phyloP scores from a whole-genome alignment of 2,329 filamentous ascomycete species.

The Pleoardoris graminearum region DNA sequence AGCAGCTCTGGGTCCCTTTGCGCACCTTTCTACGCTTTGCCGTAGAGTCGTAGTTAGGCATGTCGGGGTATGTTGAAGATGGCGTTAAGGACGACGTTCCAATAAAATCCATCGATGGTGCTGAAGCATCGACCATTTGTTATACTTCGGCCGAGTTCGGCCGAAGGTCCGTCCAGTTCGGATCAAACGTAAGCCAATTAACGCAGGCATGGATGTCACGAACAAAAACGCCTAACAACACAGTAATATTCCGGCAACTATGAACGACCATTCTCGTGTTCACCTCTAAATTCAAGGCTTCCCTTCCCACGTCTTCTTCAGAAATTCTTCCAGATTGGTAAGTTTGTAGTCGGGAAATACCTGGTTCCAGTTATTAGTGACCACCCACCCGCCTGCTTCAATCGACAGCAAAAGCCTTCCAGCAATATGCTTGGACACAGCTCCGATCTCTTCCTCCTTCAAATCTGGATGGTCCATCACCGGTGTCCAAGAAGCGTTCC shows the following conservation, averaged over 20 bases:
- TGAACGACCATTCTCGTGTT: too few relatives aligned
- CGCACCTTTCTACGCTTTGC: slow-evolving; percentile 15
- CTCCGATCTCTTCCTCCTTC: slow-evolving; percentile 36
- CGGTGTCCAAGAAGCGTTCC: slow-evolving; percentile 47
- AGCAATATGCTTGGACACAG: slow-evolving; percentile 41
- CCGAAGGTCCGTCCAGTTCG: not conserved
- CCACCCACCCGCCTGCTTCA: slow-evolving; percentile 45
- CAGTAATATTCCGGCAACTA: too few relatives aligned
- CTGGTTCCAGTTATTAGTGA: slow-evolving; percentile 50
- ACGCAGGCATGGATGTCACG: too few relatives aligned
- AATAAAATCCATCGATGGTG: too few relatives aligned
- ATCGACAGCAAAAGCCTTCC: slow-evolving; percentile 47
- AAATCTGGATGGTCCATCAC: slow-evolving; percentile 33
- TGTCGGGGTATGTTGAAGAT: not conserved
- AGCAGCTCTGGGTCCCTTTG: slow-evolving; percentile 22
- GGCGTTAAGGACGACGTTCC: not conserved
- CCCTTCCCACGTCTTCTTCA: slow-evolving; percentile 44
- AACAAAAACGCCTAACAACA: too few relatives aligned
- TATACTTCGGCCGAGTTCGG: too few relatives aligned
- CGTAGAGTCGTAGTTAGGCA: not conserved
- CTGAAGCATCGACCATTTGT: too few relatives aligned
- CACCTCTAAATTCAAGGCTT: slow-evolving; percentile 18
- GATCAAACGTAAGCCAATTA: too few relatives aligned
- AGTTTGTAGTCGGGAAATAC: slow-evolving; percentile 51
- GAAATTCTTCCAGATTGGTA: slow-evolving; percentile 43